These are phyloP conservation scores for Fragaria ananassa DNA, from an alignment of 306 rosid species.

Conservation along the genomic window DNA sequence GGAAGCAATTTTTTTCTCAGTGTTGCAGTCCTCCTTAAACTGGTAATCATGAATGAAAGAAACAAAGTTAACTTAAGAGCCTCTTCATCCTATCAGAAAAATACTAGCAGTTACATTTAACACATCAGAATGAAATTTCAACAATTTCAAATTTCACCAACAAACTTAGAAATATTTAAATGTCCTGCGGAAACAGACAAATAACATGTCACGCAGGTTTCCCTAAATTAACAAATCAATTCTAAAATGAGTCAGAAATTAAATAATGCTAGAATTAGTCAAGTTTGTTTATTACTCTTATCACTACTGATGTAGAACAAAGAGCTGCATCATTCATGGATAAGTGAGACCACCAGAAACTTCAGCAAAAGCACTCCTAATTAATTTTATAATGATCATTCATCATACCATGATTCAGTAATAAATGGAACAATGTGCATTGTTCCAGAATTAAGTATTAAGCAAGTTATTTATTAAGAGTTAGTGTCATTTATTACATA, in stretches of 20 bases:
- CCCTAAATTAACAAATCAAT: background rate
- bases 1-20: conserved; percentile 78
- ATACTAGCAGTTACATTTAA: conserved; percentile 5
- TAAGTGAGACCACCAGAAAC: no score
- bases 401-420: no score
- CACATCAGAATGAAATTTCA: conserved; percentile 9
- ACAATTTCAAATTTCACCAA: background rate
- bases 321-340: no score
- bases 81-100: conserved; percentile 1
- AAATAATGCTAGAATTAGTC: background rate
- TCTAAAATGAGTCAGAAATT: background rate
- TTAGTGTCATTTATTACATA: no score
- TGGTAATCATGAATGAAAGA: conserved; percentile 21
- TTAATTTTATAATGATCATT: no score
- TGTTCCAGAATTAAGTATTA: no score
- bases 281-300: no score
- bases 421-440: no score
- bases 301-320: no score
- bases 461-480: no score
- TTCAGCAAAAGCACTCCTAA: no score
- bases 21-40: conserved; percentile 92
- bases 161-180: background rate
- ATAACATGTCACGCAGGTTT: background rate
- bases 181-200: background rate
- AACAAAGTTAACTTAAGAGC: conserved; percentile 16